Conservation (phyloP, 805 yeast genomes). For the Schwanniomyces yamadae region DNA sequence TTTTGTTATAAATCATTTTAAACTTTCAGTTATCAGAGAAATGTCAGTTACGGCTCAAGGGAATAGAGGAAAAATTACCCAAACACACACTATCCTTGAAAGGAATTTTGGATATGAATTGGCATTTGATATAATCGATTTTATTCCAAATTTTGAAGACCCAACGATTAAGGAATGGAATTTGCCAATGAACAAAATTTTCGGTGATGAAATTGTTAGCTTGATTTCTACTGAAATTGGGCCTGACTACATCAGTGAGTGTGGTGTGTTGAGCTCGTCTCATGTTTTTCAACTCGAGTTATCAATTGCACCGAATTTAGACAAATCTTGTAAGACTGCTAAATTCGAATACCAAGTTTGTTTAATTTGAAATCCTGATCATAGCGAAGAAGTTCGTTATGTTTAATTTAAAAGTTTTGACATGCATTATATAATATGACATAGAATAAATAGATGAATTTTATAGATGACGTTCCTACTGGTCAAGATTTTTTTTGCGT, state of each 20-base stretch:
- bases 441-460: too few relatives aligned
- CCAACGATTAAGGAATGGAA: conserved; percentile 5
- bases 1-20: conserved; percentile 1
- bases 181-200: conserved; percentile 2
- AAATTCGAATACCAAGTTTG: neutral
- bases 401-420: too few relatives aligned
- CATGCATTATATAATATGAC: too few relatives aligned
- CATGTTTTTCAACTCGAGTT: neutral
- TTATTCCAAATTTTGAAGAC: conserved; percentile 4
- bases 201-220: conserved; percentile 1
- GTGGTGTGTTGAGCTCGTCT: neutral
- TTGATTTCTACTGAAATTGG: conserved; percentile 1
- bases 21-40: neutral
- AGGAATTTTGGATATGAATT: conserved; percentile 1
- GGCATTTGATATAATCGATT: conserved; percentile 3
- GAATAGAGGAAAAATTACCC: neutral
- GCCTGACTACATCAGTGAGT: conserved; percentile 1
- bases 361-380: neutral
- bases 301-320: conserved; percentile 5
- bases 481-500: too few relatives aligned
- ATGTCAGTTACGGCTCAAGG: conserved; percentile 2
- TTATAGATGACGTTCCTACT: too few relatives aligned
- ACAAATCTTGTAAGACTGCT: neutral
- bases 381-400: too few relatives aligned
- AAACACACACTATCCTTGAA: neutral